Percentiles rank a stretch among this genome's conserved stretches.
Conservation (phyloP, 2,329 filamentous ascomycete genomes). For the Camillea tinctor region DNA sequence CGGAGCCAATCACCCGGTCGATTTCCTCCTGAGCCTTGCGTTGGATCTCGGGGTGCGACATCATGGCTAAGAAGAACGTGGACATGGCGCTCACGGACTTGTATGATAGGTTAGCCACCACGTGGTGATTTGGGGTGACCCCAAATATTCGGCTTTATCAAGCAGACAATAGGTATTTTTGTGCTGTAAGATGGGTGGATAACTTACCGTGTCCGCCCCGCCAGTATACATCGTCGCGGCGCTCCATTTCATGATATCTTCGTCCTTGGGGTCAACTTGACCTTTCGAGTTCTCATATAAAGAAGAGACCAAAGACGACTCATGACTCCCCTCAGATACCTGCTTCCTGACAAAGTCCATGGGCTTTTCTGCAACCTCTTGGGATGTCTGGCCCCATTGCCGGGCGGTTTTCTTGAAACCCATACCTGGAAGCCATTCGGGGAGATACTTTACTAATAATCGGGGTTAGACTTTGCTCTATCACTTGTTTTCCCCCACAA, state of each 20-base stretch:
- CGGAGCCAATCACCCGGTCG: conserved; percentile 30
- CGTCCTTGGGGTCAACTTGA: conserved; percentile 7
- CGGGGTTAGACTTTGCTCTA: background rate
- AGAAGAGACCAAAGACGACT: conserved; percentile 4
- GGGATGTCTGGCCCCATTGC: conserved; percentile 1
- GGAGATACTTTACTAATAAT: conserved; percentile 4
- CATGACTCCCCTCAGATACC: background rate
- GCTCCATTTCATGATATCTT: conserved; percentile 17
- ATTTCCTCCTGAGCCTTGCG: conserved; percentile 34
- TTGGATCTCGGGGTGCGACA: conserved; percentile 44
- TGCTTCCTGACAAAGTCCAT: conserved; percentile 4
- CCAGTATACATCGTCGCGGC: conserved; percentile 21
- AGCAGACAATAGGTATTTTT: background rate
- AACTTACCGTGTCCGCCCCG: conserved; percentile 23
- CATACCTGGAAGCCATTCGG: conserved; percentile 11
- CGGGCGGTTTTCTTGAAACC: conserved; percentile 5
- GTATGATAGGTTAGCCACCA: background rate
- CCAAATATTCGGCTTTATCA: too few relatives aligned
- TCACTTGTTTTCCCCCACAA: too few relatives aligned
- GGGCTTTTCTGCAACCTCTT: conserved; percentile 2
- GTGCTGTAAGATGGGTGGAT: too few relatives aligned
- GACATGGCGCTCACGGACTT: conserved; percentile 42
- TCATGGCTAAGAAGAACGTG: conserved; percentile 48
- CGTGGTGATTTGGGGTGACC: too few relatives aligned
- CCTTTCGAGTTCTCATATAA: conserved; percentile 8